phyloP scores from a whole-genome alignment of 2,329 filamentous ascomycete species.

The Delphinella strobiligena region DNA sequence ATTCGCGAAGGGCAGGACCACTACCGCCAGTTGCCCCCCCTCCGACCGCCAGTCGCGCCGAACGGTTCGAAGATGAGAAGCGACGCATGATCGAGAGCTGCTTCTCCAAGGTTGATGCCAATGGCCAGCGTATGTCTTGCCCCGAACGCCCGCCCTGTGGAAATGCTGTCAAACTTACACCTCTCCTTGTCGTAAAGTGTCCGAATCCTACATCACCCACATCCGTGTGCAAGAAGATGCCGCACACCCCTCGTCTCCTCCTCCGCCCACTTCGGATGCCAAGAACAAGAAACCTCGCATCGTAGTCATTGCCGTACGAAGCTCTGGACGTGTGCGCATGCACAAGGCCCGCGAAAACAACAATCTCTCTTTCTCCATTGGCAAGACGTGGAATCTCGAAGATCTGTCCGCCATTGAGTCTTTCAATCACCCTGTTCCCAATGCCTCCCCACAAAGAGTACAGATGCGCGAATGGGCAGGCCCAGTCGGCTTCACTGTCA shows the following conservation, averaged over 20 bases:
- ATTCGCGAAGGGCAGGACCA: neutral
- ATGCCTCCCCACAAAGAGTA: constrained; percentile 37
- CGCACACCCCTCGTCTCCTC: constrained; percentile 67
- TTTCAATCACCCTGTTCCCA: constrained; percentile 47
- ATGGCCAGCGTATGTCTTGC: constrained; percentile 62
- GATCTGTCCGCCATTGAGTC: constrained; percentile 77
- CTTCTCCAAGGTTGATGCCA: constrained; percentile 78
- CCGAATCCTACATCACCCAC: constrained; percentile 96
- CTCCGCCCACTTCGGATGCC: constrained; percentile 63
- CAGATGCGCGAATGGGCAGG: constrained; percentile 62
- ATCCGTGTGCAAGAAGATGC: constrained; percentile 84
- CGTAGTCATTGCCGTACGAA: constrained; percentile 86
- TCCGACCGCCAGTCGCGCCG: constrained; percentile 41
- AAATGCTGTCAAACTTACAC: constrained; percentile 3
- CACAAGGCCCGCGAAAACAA: constrained; percentile 95
- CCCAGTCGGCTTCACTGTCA: constrained; percentile 74
- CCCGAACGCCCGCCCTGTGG: constrained; percentile 4
- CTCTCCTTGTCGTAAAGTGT: constrained; percentile 37
- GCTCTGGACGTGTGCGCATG: constrained; percentile 83
- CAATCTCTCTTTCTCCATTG: constrained; percentile 90
- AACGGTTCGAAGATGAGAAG: constrained; percentile 95
- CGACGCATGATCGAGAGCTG: constrained; percentile 86
- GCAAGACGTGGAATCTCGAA: constrained; percentile 96
- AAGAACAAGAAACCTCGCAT: constrained; percentile 77
- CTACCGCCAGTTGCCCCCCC: neutral